Percentiles rank a stretch among this genome's conserved stretches.
Evolutionary conservation across 768 basidiomycete species (phyloP).

Genomic region (Antrodiella citrinella): DNA sequence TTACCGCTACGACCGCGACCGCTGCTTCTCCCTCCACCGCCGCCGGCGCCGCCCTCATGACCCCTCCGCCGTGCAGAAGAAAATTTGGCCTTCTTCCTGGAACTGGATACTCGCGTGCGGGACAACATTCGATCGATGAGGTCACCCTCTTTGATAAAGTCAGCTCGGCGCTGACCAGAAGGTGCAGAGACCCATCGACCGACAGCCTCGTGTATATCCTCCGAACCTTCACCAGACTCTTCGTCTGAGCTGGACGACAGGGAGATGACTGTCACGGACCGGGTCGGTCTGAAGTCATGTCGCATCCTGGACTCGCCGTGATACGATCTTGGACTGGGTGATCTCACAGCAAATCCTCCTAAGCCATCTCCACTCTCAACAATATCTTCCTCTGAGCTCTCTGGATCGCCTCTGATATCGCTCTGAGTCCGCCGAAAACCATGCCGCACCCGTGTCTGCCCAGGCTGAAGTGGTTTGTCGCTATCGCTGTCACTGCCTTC

Average conservation of each 20-base stretch:
- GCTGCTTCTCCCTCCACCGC: not conserved
- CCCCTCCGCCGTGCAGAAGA: not conserved
- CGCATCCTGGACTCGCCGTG: too few species aligned
- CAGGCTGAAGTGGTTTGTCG: conserved; percentile 38
- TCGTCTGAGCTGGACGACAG: not conserved
- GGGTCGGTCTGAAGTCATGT: too few species aligned
- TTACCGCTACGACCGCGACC: conserved; percentile 8
- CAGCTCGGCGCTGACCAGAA: conserved; percentile 13
- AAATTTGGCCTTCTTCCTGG: not conserved
- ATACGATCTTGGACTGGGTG: not conserved
- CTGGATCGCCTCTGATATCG: conserved; percentile 54
- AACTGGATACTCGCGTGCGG: conserved; percentile 25
- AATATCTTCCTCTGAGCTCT: conserved; percentile 41
- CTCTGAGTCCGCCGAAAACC: conserved; percentile 17
- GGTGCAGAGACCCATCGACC: conserved; percentile 25
- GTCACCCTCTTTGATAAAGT: conserved; percentile 30
- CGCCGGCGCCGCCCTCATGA: not conserved
- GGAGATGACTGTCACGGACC: conserved; percentile 2
- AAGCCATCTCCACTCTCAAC: not conserved
- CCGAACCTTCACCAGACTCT: not conserved
- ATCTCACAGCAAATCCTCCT: not conserved
- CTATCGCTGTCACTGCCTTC: conserved; percentile 23
- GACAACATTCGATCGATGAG: conserved; percentile 67
- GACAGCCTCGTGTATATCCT: conserved; percentile 17
- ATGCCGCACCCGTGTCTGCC: conserved; percentile 38